phyloP scores from a whole-genome alignment of 169 alveolate species.

The Eimeria mitis region DNA sequence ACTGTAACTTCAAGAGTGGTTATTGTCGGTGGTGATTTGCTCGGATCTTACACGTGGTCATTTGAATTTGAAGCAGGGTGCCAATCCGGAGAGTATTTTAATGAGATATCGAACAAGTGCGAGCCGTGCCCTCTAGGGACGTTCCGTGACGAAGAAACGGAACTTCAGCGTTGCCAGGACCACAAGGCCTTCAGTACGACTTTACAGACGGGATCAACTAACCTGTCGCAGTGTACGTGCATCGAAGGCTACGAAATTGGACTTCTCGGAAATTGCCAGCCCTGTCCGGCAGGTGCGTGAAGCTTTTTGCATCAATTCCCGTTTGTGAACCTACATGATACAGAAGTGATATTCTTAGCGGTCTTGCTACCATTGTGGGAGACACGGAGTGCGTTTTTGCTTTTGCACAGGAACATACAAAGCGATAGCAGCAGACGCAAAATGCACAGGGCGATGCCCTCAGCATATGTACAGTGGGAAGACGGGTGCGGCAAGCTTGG shows the following conservation, averaged over 20 bases:
- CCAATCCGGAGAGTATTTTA: slow-evolving; percentile 76
- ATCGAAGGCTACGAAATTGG: slow-evolving; percentile 79
- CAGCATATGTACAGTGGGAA: slow-evolving; percentile 76
- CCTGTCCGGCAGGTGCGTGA: slow-evolving; percentile 76
- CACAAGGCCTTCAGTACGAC: slow-evolving; percentile 77
- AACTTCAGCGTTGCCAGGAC: slow-evolving; percentile 64
- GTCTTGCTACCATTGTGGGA: neutral
- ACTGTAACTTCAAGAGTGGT: slow-evolving; percentile 66
- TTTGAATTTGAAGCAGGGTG: slow-evolving; percentile 77
- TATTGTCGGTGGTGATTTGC: slow-evolving; percentile 73
- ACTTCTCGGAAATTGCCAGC: slow-evolving; percentile 73
- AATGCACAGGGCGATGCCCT: slow-evolving; percentile 81
- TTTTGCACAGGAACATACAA: slow-evolving; percentile 65
- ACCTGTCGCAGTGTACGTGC: slow-evolving; percentile 77
- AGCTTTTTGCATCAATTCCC: neutral
- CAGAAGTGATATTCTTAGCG: neutral
- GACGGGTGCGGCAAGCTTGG: slow-evolving; percentile 73
- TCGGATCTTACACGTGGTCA: slow-evolving; percentile 76
- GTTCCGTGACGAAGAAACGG: slow-evolving; percentile 79
- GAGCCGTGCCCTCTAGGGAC: slow-evolving; percentile 81
- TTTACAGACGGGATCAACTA: slow-evolving; percentile 75
- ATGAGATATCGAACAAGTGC: slow-evolving; percentile 44
- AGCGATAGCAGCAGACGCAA: slow-evolving; percentile 72
- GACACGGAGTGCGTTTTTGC: neutral
- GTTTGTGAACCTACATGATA: neutral